Conservation (phyloP, 805 yeast species). For the baker's yeast (Saccharomyces cerevisiae) region DNA sequence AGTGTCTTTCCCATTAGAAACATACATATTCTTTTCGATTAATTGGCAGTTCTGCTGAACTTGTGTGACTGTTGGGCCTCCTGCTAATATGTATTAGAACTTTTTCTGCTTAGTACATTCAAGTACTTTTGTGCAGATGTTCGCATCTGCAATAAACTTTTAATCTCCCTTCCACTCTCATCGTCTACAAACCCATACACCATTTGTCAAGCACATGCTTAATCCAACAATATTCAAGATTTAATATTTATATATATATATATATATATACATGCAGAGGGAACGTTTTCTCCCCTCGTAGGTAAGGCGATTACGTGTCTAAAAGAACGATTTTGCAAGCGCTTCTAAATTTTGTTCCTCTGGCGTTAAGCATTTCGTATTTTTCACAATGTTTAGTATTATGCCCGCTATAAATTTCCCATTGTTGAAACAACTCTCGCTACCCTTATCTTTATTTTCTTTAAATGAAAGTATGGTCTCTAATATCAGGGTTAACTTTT, state of each 20-base stretch:
- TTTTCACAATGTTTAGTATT: conserved; percentile 10
- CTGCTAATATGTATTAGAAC: neutral
- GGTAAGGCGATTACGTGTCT: neutral
- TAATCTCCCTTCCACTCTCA: neutral
- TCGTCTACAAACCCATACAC: neutral
- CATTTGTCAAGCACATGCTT: neutral
- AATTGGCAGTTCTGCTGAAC: neutral
- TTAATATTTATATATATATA: neutral
- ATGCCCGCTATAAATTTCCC: conserved; percentile 26
- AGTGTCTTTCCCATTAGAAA: conserved; percentile 6
- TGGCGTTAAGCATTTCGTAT: conserved; percentile 5
- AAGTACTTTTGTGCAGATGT: neutral
- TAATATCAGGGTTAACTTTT: conserved; percentile 11
- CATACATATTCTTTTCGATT: neutral
- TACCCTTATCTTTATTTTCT: conserved; percentile 16
- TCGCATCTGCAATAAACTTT: neutral
- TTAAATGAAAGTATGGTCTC: conserved; percentile 11
- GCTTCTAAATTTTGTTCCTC: conserved; percentile 9
- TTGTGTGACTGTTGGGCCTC: neutral
- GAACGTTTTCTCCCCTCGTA: neutral
- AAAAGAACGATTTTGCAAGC: conserved; percentile 7
- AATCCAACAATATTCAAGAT: neutral
- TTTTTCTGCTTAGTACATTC: neutral
- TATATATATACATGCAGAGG: neutral
- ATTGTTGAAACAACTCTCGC: conserved; percentile 24